phyloP scores from a whole-genome alignment of 1,284 basidiomycete species.

The Apiotrichum akiyoshidainum region DNA sequence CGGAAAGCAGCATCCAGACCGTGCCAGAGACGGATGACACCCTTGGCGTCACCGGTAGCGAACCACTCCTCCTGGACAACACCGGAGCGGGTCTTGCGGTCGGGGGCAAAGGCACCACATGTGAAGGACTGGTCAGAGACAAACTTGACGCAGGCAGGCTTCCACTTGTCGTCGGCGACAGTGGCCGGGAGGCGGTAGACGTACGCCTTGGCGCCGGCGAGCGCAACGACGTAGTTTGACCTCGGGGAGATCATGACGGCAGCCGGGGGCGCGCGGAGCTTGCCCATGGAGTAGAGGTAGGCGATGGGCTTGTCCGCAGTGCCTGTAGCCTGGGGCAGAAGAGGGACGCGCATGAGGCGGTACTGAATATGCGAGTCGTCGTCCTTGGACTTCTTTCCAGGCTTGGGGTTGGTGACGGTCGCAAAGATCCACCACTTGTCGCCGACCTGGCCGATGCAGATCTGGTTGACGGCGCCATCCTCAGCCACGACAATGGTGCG shows the following conservation, averaged over 20 bases:
- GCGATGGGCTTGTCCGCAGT: constrained; percentile 15
- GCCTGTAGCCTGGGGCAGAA: constrained; percentile 5
- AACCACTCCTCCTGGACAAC: constrained; percentile 71
- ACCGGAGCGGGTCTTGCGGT: constrained; percentile 26
- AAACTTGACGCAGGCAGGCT: constrained; percentile 69
- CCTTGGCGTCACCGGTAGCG: constrained; percentile 85
- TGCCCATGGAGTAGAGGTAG: constrained; percentile 26
- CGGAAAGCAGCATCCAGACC: constrained; percentile 64
- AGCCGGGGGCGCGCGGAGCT: constrained; percentile 31
- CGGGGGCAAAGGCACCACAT: constrained; percentile 82
- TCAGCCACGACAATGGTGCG: constrained; percentile 64
- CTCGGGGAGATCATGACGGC: constrained; percentile 66
- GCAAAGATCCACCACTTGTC: constrained; percentile 42
- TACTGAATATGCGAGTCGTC: constrained; percentile 21
- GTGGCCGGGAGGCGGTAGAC: constrained; percentile 60
- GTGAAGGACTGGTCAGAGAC: constrained; percentile 62
- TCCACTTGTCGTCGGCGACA: constrained; percentile 24
- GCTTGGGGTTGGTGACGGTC: constrained; percentile 26
- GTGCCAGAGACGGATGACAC: constrained; percentile 87
- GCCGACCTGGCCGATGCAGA: constrained; percentile 34
- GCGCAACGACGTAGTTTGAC: constrained; percentile 70
- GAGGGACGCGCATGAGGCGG: constrained; percentile 28
- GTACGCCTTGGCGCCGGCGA: constrained; percentile 77
- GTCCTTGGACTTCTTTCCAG: constrained; percentile 17
- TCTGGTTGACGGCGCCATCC: constrained; percentile 59